Evolutionary conservation across 1,284 basidiomycete genomes (phyloP), one percentile per base, ranked within the genome.

Genomic region (Leccinum griseonigrum): DNA sequence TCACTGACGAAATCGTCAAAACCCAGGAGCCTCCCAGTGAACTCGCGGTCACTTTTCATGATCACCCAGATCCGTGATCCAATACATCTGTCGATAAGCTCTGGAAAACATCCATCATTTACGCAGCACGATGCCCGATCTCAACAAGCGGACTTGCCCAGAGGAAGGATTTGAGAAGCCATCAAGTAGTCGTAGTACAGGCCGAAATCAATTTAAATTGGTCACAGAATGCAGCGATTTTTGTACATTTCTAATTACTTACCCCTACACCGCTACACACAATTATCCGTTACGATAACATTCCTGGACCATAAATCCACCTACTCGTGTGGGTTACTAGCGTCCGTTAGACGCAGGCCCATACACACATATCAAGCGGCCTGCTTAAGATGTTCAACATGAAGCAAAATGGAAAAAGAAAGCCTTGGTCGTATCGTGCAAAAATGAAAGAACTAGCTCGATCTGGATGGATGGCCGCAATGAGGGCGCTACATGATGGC

Each of bases 1-100:
- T 86, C 77, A 98, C 97, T 99, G 76, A 99, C 97, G 76, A 97
- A 99, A 78, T 99, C 97, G 76, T 99, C 97, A 72, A 99, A 99
- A 3, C 97, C 97, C 51, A 97, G 84, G 55, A 99, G 80, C 3
- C 89, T 98, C n/a, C 97, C 97, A 16, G 91, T 93, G 78, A 97
- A 97, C 79, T 98, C 95, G 59, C 94, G 88, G 66, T 98, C 94
- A 66, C 86, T 90, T 81, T 97, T 97, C 92, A 96, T 97, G 75
- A 98, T 87, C 68, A 98, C 95, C 93, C 94, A 96, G 73, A 98
- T 95, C 59, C 87, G 85, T 40, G 92, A 95, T 61, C 95, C 95
- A 73, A 97, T 97, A 73, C 95, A 97, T 74, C 91, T 85, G 76
- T 98, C 95, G 71, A 98, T 95, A 53, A 98, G 83, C 76, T 98